phyloP scores from a whole-genome alignment of 2,329 filamentous ascomycete genomes.

The Fusarium sp. region DNA sequence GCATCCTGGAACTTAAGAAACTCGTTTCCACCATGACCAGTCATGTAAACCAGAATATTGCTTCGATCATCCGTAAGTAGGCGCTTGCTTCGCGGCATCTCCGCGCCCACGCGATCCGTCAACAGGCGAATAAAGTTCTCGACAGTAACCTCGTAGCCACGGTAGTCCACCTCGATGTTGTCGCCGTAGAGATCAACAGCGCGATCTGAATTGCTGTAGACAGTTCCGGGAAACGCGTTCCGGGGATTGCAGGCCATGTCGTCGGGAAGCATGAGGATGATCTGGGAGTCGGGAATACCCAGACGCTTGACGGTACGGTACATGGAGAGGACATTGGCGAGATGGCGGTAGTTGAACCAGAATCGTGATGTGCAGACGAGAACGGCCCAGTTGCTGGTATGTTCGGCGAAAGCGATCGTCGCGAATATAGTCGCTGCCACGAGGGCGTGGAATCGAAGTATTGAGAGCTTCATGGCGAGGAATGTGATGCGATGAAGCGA shows the following conservation, averaged over 20 bases:
- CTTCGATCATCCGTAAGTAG: conserved; percentile 93
- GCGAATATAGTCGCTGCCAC: conserved; percentile 61
- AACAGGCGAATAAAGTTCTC: conserved; percentile 97
- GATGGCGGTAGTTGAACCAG: conserved; percentile 99
- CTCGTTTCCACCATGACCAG: conserved; percentile 95
- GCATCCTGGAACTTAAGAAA: conserved; percentile 99
- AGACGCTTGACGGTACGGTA: conserved; percentile 98
- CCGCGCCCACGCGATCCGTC: conserved; percentile 92
- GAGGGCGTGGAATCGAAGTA: conserved; percentile 60
- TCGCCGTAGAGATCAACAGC: conserved; percentile 97
- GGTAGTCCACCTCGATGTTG: conserved; percentile 98
- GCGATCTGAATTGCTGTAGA: conserved; percentile 98
- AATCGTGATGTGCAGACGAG: conserved; percentile 98
- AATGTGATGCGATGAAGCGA: conserved; percentile 5
- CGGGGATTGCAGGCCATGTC: conserved; percentile 99
- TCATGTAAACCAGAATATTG: conserved; percentile 99
- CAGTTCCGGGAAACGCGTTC: conserved; percentile 96
- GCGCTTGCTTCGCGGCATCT: conserved; percentile 94
- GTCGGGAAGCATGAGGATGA: conserved; percentile 99
- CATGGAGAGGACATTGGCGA: conserved; percentile 96
- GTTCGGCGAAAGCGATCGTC: conserved; percentile 70
- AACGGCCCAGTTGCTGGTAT: conserved; percentile 99
- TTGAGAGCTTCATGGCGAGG: conserved; percentile 63
- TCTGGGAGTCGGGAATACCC: conserved; percentile 97
- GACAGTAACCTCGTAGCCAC: conserved; percentile 97